Conservation (phyloP, 2,329 filamentous ascomycete genomes). For the Kalaharituber pfeilii region DNA sequence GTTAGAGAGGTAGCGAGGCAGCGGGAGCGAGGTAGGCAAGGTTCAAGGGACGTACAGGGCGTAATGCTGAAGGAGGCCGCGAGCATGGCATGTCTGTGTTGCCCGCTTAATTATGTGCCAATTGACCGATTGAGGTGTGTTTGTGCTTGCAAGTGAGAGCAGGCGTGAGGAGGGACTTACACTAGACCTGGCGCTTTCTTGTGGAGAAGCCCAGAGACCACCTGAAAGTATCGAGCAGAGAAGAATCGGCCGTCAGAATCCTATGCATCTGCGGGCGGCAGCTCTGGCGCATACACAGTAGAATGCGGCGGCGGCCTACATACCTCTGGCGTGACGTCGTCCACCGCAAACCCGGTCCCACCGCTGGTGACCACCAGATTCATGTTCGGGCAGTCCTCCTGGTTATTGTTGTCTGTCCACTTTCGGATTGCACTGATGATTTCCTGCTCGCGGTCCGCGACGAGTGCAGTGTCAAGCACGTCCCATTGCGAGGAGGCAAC, state of each 20-base stretch:
- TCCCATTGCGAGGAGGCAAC: conserved; percentile 42
- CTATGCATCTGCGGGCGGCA: no score
- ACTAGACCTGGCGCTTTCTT: conserved; percentile 77
- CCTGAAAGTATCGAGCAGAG: no score
- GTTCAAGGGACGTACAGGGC: conserved; percentile 57
- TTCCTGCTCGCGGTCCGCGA: conserved; percentile 54
- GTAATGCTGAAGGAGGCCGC: conserved; percentile 68
- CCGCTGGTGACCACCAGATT: conserved; percentile 80
- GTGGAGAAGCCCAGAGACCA: conserved; percentile 60
- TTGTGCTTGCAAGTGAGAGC: no score
- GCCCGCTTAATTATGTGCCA: no score
- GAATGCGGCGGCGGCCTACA: no score
- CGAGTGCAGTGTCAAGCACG: conserved; percentile 51
- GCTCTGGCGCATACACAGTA: no score
- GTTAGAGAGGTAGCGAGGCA: conserved; percentile 16
- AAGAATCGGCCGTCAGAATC: no score
- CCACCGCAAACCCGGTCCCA: conserved; percentile 76
- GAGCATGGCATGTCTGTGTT: conserved; percentile 71
- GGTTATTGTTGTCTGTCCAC: conserved; percentile 51
- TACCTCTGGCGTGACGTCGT: conserved; percentile 80
- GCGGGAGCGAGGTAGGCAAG: no score
- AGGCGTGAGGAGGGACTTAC: conserved; percentile 31
- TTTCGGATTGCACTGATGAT: conserved; percentile 57
- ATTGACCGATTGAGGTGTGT: no score
- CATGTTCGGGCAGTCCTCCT: conserved; percentile 21